Conservation (phyloP, 2,329 filamentous ascomycete species). For the Phyllosticta citriasiana region DNA sequence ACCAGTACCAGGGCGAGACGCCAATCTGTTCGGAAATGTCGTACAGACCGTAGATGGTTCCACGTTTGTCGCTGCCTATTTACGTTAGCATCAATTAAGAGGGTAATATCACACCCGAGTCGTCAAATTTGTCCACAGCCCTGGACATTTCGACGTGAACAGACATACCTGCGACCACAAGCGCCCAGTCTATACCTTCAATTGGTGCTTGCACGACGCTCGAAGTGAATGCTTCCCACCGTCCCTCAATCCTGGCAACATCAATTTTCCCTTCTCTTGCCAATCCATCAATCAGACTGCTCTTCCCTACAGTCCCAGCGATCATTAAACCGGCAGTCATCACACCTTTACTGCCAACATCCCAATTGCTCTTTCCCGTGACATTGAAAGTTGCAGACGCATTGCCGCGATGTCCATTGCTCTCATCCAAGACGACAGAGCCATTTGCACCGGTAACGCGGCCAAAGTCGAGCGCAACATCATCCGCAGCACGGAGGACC, state of each 20-base stretch:
- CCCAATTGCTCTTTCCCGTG: slow-evolving; percentile 28
- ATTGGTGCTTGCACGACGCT: slow-evolving; percentile 49
- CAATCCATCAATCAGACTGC: slow-evolving; percentile 50
- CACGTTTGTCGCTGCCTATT: slow-evolving; percentile 50
- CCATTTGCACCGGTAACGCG: slow-evolving; percentile 59
- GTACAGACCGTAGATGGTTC: slow-evolving; percentile 61
- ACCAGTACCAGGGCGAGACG: slow-evolving; percentile 61
- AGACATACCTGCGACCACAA: slow-evolving; percentile 50
- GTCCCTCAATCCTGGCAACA: slow-evolving; percentile 45
- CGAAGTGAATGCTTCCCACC: slow-evolving; percentile 61
- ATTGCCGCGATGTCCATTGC: slow-evolving; percentile 30
- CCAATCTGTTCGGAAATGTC: slow-evolving; percentile 65
- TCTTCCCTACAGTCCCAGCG: slow-evolving; percentile 57
- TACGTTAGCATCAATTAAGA: neutral
- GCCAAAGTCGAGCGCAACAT: slow-evolving; percentile 59
- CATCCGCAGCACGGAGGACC: slow-evolving; percentile 56
- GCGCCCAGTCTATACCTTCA: slow-evolving; percentile 45
- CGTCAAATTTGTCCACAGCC: too few relatives aligned
- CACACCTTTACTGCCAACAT: slow-evolving; percentile 14
- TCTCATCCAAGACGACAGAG: slow-evolving; percentile 43
- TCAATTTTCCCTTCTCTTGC: slow-evolving; percentile 48
- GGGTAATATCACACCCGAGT: too few relatives aligned
- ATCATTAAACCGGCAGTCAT: slow-evolving; percentile 45
- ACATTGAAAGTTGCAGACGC: slow-evolving; percentile 33
- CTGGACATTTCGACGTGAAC: too few relatives aligned